These are phyloP conservation scores for Immersiporthe knoxdaviesiana DNA, from an alignment of 2,329 filamentous ascomycete genomes.

Conservation along the genomic window DNA sequence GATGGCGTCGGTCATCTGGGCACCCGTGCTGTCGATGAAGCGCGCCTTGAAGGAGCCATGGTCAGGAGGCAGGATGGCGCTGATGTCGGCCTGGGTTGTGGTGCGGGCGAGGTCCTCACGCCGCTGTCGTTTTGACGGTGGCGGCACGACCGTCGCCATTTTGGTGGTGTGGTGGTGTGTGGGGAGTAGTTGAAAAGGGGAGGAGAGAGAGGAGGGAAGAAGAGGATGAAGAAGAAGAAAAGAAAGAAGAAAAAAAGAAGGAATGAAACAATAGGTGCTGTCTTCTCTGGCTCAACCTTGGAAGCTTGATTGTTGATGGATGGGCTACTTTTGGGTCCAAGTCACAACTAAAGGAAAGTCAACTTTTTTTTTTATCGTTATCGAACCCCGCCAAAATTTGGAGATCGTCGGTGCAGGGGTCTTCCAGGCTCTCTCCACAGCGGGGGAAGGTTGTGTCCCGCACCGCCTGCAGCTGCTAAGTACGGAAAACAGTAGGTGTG, in stretches of 20 bases:
- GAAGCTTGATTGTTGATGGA: not conserved
- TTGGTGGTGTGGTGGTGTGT: not conserved
- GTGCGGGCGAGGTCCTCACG: conserved; percentile 73
- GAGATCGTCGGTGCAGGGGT: not conserved
- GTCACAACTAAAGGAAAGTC: conserved; percentile 12
- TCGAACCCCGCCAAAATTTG: not conserved
- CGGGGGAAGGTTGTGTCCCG: conserved; percentile 1
- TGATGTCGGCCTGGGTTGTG: conserved; percentile 74
- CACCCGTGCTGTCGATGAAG: conserved; percentile 79
- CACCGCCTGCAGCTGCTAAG: not conserved
- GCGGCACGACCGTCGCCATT: conserved; percentile 43
- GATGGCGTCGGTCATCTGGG: conserved; percentile 71
- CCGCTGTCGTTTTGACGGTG: conserved; percentile 73
- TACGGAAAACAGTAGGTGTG: no score
- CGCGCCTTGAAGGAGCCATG: conserved; percentile 81
- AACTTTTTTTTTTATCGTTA: not conserved
- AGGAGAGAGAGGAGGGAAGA: not conserved
- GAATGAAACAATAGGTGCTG: not conserved
- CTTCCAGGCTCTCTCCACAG: conserved; percentile 12
- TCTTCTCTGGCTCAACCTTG: not conserved
- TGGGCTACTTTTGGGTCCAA: not conserved
- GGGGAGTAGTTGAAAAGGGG: not conserved
- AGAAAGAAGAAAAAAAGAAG: not conserved
- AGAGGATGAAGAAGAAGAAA: not conserved
- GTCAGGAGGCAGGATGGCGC: conserved; percentile 67